These are phyloP conservation scores for Cavenderia fasciculata DNA, from an alignment of 78 protist species.

Conservation along the genomic window DNA sequence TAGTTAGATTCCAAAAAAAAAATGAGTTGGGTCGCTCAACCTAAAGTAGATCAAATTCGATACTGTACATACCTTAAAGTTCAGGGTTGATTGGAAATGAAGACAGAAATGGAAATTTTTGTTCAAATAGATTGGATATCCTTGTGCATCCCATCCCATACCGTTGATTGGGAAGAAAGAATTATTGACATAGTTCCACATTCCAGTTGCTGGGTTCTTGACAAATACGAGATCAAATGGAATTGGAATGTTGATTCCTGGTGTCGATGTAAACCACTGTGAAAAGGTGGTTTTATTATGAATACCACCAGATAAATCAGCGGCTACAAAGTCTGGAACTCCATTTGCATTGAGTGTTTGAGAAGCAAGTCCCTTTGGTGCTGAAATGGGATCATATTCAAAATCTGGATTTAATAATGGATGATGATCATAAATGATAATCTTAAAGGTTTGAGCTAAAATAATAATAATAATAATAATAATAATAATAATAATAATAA, in stretches of 20 bases:
- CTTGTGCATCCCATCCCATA: constrained; percentile 49
- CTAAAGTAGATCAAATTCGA: too few species aligned
- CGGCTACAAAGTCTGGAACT: background rate
- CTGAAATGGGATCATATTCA: constrained; percentile 4
- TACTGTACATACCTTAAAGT: background rate
- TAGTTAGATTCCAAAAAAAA: too few species aligned
- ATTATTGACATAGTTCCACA: background rate
- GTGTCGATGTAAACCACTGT: background rate
- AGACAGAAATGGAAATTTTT: constrained; percentile 70
- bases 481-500: too few species aligned
- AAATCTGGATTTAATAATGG: constrained; percentile 52
- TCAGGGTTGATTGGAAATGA: constrained; percentile 35
- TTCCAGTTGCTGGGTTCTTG: background rate
- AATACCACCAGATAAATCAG: background rate
- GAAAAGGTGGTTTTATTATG: background rate
- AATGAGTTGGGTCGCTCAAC: too few species aligned
- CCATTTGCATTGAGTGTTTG: background rate
- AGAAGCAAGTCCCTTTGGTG: constrained; percentile 9
- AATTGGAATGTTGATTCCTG: background rate
- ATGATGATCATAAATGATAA: constrained; percentile 46
- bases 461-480: too few species aligned
- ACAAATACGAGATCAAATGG: background rate
- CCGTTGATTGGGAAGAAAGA: constrained; percentile 55
- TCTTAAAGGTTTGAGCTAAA: too few species aligned
- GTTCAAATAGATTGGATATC: background rate